phyloP scores from a whole-genome alignment of 1,284 basidiomycete species.

The Puccinia sorghi region DNA sequence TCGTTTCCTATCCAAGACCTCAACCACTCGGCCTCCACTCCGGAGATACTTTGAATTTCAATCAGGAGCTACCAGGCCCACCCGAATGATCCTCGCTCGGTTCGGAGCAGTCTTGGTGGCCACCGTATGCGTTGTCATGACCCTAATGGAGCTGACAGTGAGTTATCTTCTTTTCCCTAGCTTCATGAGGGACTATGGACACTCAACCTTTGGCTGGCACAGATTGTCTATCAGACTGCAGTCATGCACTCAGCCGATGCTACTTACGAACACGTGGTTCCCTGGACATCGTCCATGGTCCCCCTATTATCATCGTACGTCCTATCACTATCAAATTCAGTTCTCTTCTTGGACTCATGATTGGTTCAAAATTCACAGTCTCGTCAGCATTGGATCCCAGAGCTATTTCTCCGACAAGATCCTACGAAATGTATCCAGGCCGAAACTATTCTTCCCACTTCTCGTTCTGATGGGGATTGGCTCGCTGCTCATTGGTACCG shows the following conservation, averaged over 20 bases:
- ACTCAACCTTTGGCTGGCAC: neutral
- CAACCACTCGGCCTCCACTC: neutral
- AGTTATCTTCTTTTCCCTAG: neutral
- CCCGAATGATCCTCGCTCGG: constrained; percentile 13
- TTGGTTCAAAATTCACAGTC: neutral
- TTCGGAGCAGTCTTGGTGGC: constrained; percentile 36
- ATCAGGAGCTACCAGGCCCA: constrained; percentile 12
- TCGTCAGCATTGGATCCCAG: constrained; percentile 38
- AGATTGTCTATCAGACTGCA: constrained; percentile 49
- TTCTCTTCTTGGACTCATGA: constrained; percentile 1
- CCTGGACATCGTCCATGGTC: constrained; percentile 45
- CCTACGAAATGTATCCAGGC: constrained; percentile 11
- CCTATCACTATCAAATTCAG: neutral
- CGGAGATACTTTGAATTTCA: constrained; percentile 24
- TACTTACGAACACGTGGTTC: neutral
- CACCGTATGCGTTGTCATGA: constrained; percentile 39
- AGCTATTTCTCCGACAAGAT: constrained; percentile 46
- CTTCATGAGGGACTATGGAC: neutral
- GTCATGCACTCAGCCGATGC: constrained; percentile 16
- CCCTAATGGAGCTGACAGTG: constrained; percentile 43
- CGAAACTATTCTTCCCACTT: constrained; percentile 29
- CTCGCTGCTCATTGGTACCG: constrained; percentile 23
- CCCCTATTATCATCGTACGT: constrained; percentile 35
- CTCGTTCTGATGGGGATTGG: constrained; percentile 23
- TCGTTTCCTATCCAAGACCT: constrained; percentile 41